These are phyloP conservation scores for Solanum hybrid DNA, from an alignment of 305 asterid species.

Conservation along the genomic window DNA sequence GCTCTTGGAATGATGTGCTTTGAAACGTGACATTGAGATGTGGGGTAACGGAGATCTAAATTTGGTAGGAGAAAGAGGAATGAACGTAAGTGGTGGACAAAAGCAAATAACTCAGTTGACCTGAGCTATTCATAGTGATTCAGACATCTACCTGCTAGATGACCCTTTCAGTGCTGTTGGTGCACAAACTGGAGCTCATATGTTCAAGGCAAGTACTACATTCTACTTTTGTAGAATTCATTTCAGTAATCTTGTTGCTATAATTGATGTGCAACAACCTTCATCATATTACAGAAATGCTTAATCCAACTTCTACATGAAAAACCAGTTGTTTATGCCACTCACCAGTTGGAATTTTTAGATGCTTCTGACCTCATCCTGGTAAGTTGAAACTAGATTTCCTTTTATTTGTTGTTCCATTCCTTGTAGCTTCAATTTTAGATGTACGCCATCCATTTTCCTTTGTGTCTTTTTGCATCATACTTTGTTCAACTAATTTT, in stretches of 20 bases:
- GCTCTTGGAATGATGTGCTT: conserved; percentile 49
- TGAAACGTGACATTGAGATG: conserved; percentile 51
- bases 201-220: conserved; percentile 48
- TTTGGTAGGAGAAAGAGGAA: conserved; percentile 57
- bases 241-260: background rate
- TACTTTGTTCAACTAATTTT: background rate
- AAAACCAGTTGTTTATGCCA: conserved; percentile 58
- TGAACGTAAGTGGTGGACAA: conserved; percentile 73
- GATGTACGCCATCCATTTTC: background rate
- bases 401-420: background rate
- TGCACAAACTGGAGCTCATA: conserved; percentile 73
- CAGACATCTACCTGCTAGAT: conserved; percentile 55
- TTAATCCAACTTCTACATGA: conserved; percentile 41
- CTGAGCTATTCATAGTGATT: conserved; percentile 55
- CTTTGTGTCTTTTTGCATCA: background rate
- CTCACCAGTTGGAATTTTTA: conserved; percentile 64
- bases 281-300: conserved; percentile 46
- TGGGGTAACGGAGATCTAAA: conserved; percentile 66
- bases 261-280: background rate
- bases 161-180: conserved; percentile 85
- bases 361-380: conserved; percentile 61
- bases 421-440: background rate
- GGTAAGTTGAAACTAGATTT: conserved; percentile 30
- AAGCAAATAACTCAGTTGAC: conserved; percentile 73
- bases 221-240: background rate